Evolutionary conservation across 2,329 filamentous ascomycete genomes (phyloP).

Genomic region (Tolypocladium pustulatum): DNA sequence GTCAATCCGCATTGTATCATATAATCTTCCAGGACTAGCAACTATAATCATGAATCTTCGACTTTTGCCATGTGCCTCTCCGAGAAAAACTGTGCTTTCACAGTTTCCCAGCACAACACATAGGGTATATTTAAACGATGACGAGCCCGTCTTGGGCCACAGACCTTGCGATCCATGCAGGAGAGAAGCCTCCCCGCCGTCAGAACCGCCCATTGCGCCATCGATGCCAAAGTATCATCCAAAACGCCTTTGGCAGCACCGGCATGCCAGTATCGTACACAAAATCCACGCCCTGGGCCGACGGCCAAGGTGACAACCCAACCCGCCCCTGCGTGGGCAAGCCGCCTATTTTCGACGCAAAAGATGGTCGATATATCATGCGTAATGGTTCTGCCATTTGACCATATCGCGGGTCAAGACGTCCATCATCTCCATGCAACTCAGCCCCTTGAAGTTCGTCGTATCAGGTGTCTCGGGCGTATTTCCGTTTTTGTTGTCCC

Average conservation of each 20-base stretch:
- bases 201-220: neutral
- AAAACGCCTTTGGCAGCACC: conserved; percentile 4
- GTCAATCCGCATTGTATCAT: neutral
- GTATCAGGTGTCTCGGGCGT: conserved; percentile 11
- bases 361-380: conserved; percentile 12
- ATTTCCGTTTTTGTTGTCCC: conserved; percentile 13
- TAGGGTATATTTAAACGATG: conserved; percentile 8
- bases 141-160: neutral
- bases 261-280: conserved; percentile 4
- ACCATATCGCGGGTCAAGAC: conserved; percentile 68
- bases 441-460: conserved; percentile 63
- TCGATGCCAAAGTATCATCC: conserved; percentile 2
- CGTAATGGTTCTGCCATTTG: conserved; percentile 72
- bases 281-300: conserved; percentile 3
- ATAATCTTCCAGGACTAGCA: neutral
- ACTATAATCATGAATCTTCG: neutral
- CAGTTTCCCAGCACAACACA: neutral
- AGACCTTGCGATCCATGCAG: neutral
- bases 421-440: conserved; percentile 85
- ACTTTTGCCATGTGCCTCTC: neutral
- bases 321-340: neutral
- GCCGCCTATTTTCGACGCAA: neutral
- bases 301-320: neutral
- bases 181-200: neutral
- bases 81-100: neutral